Evolutionary conservation across 139 green algal genomes (phyloP), one percentile per base, ranked within the genome.

Genomic region (Picochlorum sp.): DNA sequence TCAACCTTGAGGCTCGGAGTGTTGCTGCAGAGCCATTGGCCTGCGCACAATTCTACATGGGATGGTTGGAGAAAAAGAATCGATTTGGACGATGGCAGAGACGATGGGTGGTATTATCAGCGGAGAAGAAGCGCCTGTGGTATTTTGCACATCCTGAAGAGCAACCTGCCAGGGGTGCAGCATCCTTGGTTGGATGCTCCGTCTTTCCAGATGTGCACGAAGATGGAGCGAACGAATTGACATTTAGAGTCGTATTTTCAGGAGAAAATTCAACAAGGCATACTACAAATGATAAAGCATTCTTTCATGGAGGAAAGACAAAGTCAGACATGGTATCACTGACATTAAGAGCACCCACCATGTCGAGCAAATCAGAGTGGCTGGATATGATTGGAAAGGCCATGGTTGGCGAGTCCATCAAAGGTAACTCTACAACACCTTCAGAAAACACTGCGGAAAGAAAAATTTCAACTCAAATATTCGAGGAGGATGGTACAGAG

Each of bases 81-180:
- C 60, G 60, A 28, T 23, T 49, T 41, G 60, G 60, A 31, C 15
- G 16, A 18, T 66, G 60, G 60, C 60, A 66, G n/a, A 44, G 60
- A 15, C 0, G 60, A 44, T 66, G 60, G 60, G 16, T 66, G 14
- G 60, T 23, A 13, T 21, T 66, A 44, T 56, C 37, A 10, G 15
- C 38, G 4, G 15, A 38, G 16, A 38, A 66, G 60, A 28, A 57
- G n/a, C n/a, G 37, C 0, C 14, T 66, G 15, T 66, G 60, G 60
- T 66, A 66, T 44, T 66, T 66, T 66, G 37, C 11, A 24, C 15
- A 45, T 45, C 60, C 60, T 44, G 60, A 66, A 23, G 60, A 66
- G 37, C 37, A 59, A 8, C 60, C 60, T 18, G 60, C 60, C 10
- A 28, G 60, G 16, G 60, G 23, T 10, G 15, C 23, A n/a, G 34